Conservation (phyloP, 768 basidiomycete genomes). For the Agrocybe pediades region DNA sequence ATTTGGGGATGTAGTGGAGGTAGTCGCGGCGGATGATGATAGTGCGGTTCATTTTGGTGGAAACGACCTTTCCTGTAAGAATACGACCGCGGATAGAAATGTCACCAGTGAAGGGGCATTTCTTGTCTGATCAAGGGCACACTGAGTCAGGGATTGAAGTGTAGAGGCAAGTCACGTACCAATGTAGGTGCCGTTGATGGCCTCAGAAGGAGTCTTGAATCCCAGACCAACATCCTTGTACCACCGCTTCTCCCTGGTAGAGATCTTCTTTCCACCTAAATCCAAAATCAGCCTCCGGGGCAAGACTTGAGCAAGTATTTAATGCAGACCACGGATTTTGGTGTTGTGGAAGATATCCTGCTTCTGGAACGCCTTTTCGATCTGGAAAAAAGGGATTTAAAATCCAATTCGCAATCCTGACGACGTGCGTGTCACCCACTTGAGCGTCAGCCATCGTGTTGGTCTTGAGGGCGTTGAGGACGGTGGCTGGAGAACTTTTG, state of each 20-base stretch:
- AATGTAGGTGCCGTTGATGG: slow-evolving; percentile 95
- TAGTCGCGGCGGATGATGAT: slow-evolving; percentile 95
- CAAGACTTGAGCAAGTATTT: slow-evolving; percentile 8
- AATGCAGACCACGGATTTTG: slow-evolving; percentile 83
- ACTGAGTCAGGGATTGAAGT: not conserved
- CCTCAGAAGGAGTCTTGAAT: slow-evolving; percentile 95
- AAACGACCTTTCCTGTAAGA: slow-evolving; percentile 95
- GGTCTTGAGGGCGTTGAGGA: slow-evolving; percentile 45
- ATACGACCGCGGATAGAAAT: slow-evolving; percentile 99
- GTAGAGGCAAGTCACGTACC: slow-evolving; percentile 53
- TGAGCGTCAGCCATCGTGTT: slow-evolving; percentile 62
- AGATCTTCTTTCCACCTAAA: slow-evolving; percentile 85
- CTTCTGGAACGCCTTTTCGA: slow-evolving; percentile 98
- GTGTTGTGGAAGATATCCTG: slow-evolving; percentile 98
- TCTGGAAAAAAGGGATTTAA: slow-evolving; percentile 43
- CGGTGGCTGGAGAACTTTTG: slow-evolving; percentile 34
- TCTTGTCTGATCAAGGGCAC: slow-evolving; percentile 74
- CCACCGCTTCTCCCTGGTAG: slow-evolving; percentile 96
- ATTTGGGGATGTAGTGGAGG: slow-evolving; percentile 97
- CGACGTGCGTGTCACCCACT: slow-evolving; percentile 32
- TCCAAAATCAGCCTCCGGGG: slow-evolving; percentile 19
- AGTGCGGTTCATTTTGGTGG: slow-evolving; percentile 99
- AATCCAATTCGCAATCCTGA: not conserved
- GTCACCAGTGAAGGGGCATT: slow-evolving; percentile 98
- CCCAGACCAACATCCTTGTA: slow-evolving; percentile 98